Base-by-base conservation (phyloP, 768 basidiomycete genomes). In the Xerocomellus intermedius region DNA sequence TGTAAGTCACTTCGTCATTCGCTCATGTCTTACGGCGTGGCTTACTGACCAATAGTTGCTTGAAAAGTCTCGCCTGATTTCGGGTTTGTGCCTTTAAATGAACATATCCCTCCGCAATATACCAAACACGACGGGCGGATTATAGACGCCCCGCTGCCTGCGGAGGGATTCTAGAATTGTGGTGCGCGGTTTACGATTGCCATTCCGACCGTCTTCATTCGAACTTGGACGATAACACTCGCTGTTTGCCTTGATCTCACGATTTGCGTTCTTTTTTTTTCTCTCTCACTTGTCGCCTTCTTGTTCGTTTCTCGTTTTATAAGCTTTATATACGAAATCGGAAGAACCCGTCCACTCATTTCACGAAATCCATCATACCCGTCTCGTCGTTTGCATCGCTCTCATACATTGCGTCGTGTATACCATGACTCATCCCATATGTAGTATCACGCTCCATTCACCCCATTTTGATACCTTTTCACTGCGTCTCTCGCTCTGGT, bases 81-180 rank as follows among this genome's bases (percentile, higher is more conserved):
- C 77, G 89, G 86, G 57, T 91, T 83, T 75, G 87, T 90, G 66
- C 78, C 81, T 65, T 86, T 90, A 86, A 88, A 84, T 72, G 88
- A 89, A 69, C 86, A 89, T 66, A 72, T 89, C 53, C 79, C 83
- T 50, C 77, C 79, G 62, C 79, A 82, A 63, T 86, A 85, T 77
- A 79, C 74, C 74, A 86, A 86, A 57, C 64, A 70, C 77, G 56
- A 65, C 77, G 42, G 77, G 77, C 60, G 83, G 81, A 63, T 77
- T 79, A 65, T 84, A 73, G 68, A 67, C 53, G 62, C 55, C 38
- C 60, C 53, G 49, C 49, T 43, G 43, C 45, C 56, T 53, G 65
- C 54, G 60, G 63, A 59, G 64, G 58, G 69, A 57, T 65, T 45
- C 50, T 70, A 70, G 71, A 72, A 5, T 36, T 58, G 68, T 60